Base-by-base conservation (phyloP, 2,329 filamentous ascomycete genomes). In the Paecilomyces formosus region DNA sequence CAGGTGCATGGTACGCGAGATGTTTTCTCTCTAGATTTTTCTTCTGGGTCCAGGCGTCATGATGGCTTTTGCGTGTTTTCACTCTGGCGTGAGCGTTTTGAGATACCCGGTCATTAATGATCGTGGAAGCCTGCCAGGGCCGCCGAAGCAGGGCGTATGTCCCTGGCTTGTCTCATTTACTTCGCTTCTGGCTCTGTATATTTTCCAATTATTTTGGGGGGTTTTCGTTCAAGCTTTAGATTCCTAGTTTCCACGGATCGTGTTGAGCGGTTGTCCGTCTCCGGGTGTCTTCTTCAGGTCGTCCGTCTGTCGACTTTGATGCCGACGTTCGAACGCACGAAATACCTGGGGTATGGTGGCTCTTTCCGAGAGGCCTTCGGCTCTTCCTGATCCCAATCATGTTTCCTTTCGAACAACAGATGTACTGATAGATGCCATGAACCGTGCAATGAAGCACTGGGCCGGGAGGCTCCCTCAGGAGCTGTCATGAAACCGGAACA, bases 361-460 rank as follows among this genome's bases (percentile, higher is more conserved):
- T 52, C n/a, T 58, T 49, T 6, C 39, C 51, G 21, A 52, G 21
- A n/a, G n/a, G 55, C 21, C 12, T 49, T 24, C 26, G 3, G 50
- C 50, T 52, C 21, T 52, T 21, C 12, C 26, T 15, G 50, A 28
- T 52, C 21, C 5, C 50, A 45, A 9, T 55, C 30, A 35, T 45
- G 30, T 35, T 45, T 45, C 24, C 33, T 39, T 24, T 55, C 30
- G 4, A 55, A 63, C 33, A 59, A 58, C 33, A 59, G 58, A 66
- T 68, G 65, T 68, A 69, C 64, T 61, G 54, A 68, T 69, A 69
- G 66, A 67, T 57, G 64, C 63, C 57, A 63, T 61, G 55, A 55
- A 22, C 45, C 11, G 18, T 52, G 49, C 49, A 15, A 52, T 22
- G 49, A 5, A 12, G 26, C 21, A 28, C 21, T 52, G 5, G 49